Conservation (phyloP, 2,329 filamentous ascomycete species). For the Curvularia lunata region DNA sequence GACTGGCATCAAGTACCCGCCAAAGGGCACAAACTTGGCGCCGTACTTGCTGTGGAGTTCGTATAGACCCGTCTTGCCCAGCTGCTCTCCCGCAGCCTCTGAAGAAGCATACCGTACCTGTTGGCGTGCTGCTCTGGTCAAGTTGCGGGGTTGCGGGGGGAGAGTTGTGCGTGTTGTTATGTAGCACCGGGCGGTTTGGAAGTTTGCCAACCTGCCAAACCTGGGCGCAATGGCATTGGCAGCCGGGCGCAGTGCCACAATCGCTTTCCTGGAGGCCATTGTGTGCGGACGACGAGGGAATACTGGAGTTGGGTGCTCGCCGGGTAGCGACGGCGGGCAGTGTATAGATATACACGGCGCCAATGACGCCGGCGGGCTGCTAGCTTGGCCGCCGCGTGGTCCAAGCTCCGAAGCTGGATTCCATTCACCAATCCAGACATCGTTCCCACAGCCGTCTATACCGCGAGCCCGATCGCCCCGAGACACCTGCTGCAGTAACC, state of each 20-base stretch:
- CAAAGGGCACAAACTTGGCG: constrained; percentile 97
- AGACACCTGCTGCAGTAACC: constrained; percentile 27
- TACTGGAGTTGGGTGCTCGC: constrained; percentile 8
- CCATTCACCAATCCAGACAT: constrained; percentile 28
- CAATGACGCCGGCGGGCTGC: constrained; percentile 28
- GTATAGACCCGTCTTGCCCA: constrained; percentile 74
- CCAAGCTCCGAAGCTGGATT: constrained; percentile 28
- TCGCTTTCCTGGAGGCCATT: constrained; percentile 42
- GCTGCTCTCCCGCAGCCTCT: constrained; percentile 29
- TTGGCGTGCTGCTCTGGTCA: constrained; percentile 23
- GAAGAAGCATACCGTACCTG: constrained; percentile 41
- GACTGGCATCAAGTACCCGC: constrained; percentile 89
- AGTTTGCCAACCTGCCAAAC: constrained; percentile 20
- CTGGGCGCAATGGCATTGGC: constrained; percentile 32
- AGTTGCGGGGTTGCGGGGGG: constrained; percentile 37
- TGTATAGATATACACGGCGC: constrained; percentile 20
- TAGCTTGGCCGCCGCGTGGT: constrained; percentile 12
- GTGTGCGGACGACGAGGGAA: constrained; percentile 22
- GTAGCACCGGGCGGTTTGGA: constrained; percentile 20
- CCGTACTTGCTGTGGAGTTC: constrained; percentile 78
- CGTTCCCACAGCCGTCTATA: constrained; percentile 25
- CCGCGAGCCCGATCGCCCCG: constrained; percentile 21
- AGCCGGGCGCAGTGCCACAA: constrained; percentile 32
- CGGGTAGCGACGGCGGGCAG: constrained; percentile 30
- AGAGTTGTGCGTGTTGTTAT: constrained; percentile 25